Conservation (phyloP, 192 early-diverging fungal species). For the Lobosporangium transversale region DNA sequence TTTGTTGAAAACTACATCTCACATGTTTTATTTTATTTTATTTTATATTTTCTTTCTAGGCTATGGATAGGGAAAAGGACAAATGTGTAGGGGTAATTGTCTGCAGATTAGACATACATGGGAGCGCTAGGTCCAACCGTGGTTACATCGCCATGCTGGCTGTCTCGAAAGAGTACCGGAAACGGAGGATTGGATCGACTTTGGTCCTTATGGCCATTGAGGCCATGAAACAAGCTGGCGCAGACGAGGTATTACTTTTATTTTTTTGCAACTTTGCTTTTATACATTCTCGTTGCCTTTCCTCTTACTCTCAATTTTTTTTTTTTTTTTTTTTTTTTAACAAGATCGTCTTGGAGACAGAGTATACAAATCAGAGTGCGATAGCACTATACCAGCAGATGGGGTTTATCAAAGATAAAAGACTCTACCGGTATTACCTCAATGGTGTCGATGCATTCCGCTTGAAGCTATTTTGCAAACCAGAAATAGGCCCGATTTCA, state of each 20-base stretch:
- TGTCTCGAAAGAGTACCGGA: conserved; percentile 82
- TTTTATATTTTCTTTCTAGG: conserved; percentile 44
- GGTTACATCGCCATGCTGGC: conserved; percentile 99
- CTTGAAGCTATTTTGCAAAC: conserved; percentile 74
- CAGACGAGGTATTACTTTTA: conserved; percentile 77
- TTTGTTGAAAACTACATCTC: too few species aligned
- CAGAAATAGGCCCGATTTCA: not conserved
- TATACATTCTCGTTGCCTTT: not conserved
- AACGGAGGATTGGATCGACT: conserved; percentile 80
- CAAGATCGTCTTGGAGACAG: conserved; percentile 89
- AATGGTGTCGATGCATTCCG: conserved; percentile 93
- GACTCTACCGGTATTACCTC: conserved; percentile 91
- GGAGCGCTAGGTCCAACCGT: conserved; percentile 59
- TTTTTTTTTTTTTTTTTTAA: not conserved
- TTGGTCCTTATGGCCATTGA: conserved; percentile 79
- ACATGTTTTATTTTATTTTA: not conserved
- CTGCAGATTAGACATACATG: conserved; percentile 85
- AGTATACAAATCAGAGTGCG: conserved; percentile 86
- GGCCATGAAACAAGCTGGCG: conserved; percentile 77
- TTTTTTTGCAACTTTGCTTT: too few species aligned
- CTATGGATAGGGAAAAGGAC: conserved; percentile 60
- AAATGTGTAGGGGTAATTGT: conserved; percentile 88
- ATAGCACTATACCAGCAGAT: conserved; percentile 88
- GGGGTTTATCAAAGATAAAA: conserved; percentile 94
- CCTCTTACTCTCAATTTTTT: not conserved